A percentile compares a stretch with the other conserved stretches of the same genome.
These are phyloP conservation scores for Cyberlindnera euphorbiae DNA, from an alignment of 805 yeast species.

Conservation along the genomic window DNA sequence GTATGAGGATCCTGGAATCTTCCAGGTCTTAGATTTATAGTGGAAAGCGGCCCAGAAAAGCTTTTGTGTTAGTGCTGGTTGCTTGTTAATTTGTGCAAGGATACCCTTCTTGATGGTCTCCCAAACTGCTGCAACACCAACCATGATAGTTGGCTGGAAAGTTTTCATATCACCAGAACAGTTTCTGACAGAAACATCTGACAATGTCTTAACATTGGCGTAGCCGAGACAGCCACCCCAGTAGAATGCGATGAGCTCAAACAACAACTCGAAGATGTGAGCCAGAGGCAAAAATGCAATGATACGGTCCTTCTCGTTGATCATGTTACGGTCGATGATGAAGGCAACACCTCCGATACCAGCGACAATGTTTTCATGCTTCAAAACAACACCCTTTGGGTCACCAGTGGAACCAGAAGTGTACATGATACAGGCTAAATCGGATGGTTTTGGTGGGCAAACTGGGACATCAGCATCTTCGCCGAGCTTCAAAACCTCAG, in stretches of 20 bases:
- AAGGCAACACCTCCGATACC: slow-evolving; percentile 81
- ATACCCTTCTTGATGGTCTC: slow-evolving; percentile 94
- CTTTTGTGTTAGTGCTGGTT: slow-evolving; percentile 64
- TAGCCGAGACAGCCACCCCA: slow-evolving; percentile 93
- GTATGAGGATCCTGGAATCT: slow-evolving; percentile 64
- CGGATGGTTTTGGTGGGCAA: slow-evolving; percentile 42
- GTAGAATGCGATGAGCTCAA: slow-evolving; percentile 71
- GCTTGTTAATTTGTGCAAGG: slow-evolving; percentile 61
- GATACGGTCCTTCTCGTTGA: slow-evolving; percentile 60
- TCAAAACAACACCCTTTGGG: slow-evolving; percentile 72
- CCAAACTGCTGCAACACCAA: slow-evolving; percentile 99
- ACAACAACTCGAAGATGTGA: slow-evolving; percentile 88
- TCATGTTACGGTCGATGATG: slow-evolving; percentile 47
- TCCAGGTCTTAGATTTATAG: slow-evolving; percentile 62
- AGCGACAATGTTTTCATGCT: slow-evolving; percentile 65
- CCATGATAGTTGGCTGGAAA: slow-evolving; percentile 90
- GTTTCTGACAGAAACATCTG: slow-evolving; percentile 76
- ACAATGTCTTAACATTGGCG: slow-evolving; percentile 86
- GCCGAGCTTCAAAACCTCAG: slow-evolving; percentile 68
- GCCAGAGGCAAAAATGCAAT: slow-evolving; percentile 93
- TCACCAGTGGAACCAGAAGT: slow-evolving; percentile 78
- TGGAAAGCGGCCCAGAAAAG: slow-evolving; percentile 85
- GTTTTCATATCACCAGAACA: slow-evolving; percentile 85
- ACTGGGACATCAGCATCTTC: slow-evolving; percentile 35
- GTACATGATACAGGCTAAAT: slow-evolving; percentile 60